phyloP scores from a whole-genome alignment of 2,329 filamentous ascomycete genomes.

The Ascochyta viciae-villosae region DNA sequence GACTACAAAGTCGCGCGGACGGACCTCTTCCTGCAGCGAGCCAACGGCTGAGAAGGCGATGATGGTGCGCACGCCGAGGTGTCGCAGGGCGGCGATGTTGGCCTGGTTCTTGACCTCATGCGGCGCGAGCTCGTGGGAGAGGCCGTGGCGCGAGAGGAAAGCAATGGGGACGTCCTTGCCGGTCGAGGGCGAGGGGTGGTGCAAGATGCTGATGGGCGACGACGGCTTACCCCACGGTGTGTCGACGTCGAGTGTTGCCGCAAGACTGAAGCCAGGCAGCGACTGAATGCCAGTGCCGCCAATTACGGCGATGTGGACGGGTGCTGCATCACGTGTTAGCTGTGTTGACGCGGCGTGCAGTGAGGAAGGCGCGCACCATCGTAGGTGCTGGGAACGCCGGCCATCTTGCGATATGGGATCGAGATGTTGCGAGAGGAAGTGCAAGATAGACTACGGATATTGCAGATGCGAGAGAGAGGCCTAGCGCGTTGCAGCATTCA shows the following conservation, averaged over 20 bases:
- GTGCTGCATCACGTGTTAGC: conserved; percentile 45
- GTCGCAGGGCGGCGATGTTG: conserved; percentile 96
- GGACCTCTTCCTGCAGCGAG: conserved; percentile 88
- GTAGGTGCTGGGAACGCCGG: conserved; percentile 43
- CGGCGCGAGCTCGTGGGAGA: conserved; percentile 86
- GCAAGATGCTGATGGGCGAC: conserved; percentile 82
- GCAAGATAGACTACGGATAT: background rate
- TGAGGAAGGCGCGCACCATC: conserved; percentile 30
- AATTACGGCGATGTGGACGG: conserved; percentile 60
- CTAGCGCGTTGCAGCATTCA: conserved; percentile 29
- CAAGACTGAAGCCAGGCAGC: conserved; percentile 84
- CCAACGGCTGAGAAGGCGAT: conserved; percentile 97
- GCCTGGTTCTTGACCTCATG: conserved; percentile 94
- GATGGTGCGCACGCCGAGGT: conserved; percentile 85
- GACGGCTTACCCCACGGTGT: conserved; percentile 91
- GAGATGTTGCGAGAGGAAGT: conserved; percentile 23
- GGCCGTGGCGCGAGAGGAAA: conserved; percentile 91
- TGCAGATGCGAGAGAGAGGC: background rate
- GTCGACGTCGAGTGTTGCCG: conserved; percentile 75
- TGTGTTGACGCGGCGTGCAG: background rate
- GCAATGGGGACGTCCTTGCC: conserved; percentile 71
- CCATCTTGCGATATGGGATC: conserved; percentile 42
- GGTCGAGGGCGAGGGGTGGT: conserved; percentile 77
- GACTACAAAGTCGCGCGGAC: conserved; percentile 94
- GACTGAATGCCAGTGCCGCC: conserved; percentile 87